Percentiles rank a stretch among this genome's conserved stretches.
Evolutionary conservation across 192 early-diverging fungal genomes (phyloP).

Genomic region (Backusella tarrabulga): DNA sequence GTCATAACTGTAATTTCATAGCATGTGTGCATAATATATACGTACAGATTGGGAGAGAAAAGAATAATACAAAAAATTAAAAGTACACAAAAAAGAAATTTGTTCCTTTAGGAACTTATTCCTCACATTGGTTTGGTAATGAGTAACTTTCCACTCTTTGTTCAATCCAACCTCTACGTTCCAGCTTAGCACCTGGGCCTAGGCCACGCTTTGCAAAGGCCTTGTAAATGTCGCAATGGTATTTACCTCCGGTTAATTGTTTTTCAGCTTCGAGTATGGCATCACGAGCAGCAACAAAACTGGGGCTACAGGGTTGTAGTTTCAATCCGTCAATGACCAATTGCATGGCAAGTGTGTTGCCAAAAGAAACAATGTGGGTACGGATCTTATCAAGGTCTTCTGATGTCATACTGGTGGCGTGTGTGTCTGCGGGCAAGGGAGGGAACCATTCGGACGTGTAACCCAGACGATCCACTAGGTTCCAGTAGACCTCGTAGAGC

Average conservation of each 20-base stretch:
- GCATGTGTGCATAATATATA: background rate
- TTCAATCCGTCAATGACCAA: conserved; percentile 74
- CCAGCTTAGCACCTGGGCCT: conserved; percentile 65
- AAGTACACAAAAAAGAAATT: background rate
- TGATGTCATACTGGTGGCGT: conserved; percentile 13
- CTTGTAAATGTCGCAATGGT: conserved; percentile 69
- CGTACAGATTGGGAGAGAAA: background rate
- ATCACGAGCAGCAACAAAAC: conserved; percentile 70
- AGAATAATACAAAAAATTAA: conserved; percentile 5
- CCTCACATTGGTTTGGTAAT: conserved; percentile 13
- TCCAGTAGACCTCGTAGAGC: conserved; percentile 83
- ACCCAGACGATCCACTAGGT: conserved; percentile 57
- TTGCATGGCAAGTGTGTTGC: conserved; percentile 69
- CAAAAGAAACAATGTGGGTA: conserved; percentile 44
- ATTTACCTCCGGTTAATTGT: conserved; percentile 58
- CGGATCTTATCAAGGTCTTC: conserved; percentile 33
- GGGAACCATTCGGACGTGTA: conserved; percentile 60
- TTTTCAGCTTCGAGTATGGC: conserved; percentile 69
- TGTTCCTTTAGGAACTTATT: background rate
- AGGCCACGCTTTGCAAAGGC: conserved; percentile 90
- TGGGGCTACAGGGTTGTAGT: conserved; percentile 72
- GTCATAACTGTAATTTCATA: background rate
- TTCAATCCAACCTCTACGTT: conserved; percentile 24
- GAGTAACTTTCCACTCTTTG: conserved; percentile 26
- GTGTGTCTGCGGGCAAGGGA: conserved; percentile 16